A percentile compares a stretch with the other conserved stretches of the same genome.
phyloP scores from a whole-genome alignment of 345 rosid genomes.

The Tarenaya hassleriana region DNA sequence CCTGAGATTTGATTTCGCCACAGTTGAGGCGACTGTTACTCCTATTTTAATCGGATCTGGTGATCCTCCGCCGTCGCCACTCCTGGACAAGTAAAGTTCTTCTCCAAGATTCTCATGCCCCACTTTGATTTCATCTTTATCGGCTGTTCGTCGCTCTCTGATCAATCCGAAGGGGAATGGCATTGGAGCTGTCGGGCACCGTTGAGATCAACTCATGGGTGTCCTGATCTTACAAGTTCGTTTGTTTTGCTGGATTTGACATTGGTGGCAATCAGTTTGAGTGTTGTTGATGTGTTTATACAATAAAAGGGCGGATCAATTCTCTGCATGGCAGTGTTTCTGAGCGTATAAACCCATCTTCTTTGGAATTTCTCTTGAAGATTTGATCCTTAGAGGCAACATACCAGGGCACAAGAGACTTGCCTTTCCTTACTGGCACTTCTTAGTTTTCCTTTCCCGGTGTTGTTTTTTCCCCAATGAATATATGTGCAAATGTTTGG shows the following conservation, averaged over 20 bases:
- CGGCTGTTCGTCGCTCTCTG: not conserved
- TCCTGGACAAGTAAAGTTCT: slow-evolving; percentile 39
- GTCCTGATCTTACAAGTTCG: slow-evolving; percentile 75
- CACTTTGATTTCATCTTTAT: not conserved
- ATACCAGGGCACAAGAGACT: too few species aligned
- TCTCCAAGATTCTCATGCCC: not conserved
- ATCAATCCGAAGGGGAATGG: slow-evolving; percentile 29
- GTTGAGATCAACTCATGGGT: slow-evolving; percentile 73
- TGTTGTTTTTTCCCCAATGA: too few species aligned
- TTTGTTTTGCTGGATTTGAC: not conserved
- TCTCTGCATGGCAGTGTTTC: too few species aligned
- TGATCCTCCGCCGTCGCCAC: slow-evolving; percentile 43
- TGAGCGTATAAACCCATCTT: too few species aligned
- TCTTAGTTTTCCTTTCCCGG: too few species aligned
- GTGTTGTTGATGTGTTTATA: too few species aligned
- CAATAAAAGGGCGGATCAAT: too few species aligned
- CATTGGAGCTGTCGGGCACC: slow-evolving; percentile 47
- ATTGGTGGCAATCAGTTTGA: too few species aligned
- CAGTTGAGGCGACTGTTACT: slow-evolving; percentile 61
- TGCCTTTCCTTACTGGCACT: too few species aligned
- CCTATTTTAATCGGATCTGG: slow-evolving; percentile 53
- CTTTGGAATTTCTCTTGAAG: too few species aligned
- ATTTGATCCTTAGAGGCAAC: too few species aligned
- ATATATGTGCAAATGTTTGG: too few species aligned
- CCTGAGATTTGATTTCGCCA: slow-evolving; percentile 18